Percentiles rank a stretch among this genome's conserved stretches.
Evolutionary conservation across 805 yeast species (phyloP).

Genomic region (Metschnikowia aberdeeniae): DNA sequence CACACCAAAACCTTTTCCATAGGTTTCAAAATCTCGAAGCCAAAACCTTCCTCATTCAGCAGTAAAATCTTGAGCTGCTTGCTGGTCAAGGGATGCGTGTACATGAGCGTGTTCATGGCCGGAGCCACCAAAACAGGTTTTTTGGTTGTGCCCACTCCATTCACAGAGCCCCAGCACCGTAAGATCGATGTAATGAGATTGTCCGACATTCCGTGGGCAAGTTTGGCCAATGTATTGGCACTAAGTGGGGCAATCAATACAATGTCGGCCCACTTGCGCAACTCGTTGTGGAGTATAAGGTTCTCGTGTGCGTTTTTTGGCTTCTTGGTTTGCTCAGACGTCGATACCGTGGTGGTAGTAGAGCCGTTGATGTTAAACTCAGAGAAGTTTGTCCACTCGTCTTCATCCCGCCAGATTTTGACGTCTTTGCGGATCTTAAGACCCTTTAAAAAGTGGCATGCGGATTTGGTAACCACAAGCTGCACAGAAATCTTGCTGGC

Average conservation of each 20-base stretch:
- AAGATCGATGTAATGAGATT: slow-evolving; percentile 40
- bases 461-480: slow-evolving; percentile 77
- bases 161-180: slow-evolving; percentile 38
- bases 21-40: slow-evolving; percentile 42
- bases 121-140: slow-evolving; percentile 46
- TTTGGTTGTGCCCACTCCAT: slow-evolving; percentile 18
- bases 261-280: slow-evolving; percentile 46
- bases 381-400: slow-evolving; percentile 71
- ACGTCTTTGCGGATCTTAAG: slow-evolving; percentile 61
- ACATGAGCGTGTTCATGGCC: slow-evolving; percentile 48
- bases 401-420: slow-evolving; percentile 87
- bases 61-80: slow-evolving; percentile 33
- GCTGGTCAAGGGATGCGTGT: slow-evolving; percentile 43
- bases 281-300: slow-evolving; percentile 40
- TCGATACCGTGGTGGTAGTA: slow-evolving; percentile 20
- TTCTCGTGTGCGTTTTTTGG: slow-evolving; percentile 21
- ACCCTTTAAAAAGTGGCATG: slow-evolving; percentile 65
- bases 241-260: slow-evolving; percentile 45
- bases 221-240: slow-evolving; percentile 43
- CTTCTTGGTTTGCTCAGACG: slow-evolving; percentile 15
- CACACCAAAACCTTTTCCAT: slow-evolving; percentile 45
- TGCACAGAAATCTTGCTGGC: slow-evolving; percentile 70
- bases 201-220: slow-evolving; percentile 43
- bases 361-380: slow-evolving; percentile 19
- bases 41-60: slow-evolving; percentile 37